Evolutionary conservation across 2,329 filamentous ascomycete species (phyloP).

Genomic region (Zasmidium citrigriseum): DNA sequence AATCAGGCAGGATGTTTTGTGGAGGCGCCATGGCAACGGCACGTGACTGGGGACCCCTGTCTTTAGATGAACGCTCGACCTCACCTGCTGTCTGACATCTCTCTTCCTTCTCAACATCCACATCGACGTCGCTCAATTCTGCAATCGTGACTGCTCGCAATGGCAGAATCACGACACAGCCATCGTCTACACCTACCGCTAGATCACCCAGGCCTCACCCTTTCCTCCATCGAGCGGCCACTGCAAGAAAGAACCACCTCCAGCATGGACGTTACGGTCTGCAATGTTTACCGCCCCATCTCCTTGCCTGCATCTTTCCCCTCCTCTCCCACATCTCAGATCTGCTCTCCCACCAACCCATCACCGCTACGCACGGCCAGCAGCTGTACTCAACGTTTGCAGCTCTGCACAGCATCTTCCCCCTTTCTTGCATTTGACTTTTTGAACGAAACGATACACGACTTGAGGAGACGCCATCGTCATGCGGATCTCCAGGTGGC

Average conservation of each 20-base stretch:
- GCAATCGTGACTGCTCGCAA: not conserved
- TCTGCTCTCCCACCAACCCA: conserved; percentile 1
- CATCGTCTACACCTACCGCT: not conserved
- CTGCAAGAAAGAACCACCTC: not conserved
- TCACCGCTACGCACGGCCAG: not conserved
- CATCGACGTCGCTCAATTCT: not conserved
- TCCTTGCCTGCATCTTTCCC: not conserved
- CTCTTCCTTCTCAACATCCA: not conserved
- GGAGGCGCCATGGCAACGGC: not conserved
- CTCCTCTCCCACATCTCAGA: conserved; percentile 3
- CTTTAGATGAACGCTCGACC: not conserved
- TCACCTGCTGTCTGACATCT: not conserved
- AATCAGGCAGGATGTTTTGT: not conserved
- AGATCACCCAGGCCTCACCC: not conserved
- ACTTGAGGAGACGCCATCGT: not conserved
- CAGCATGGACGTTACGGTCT: not conserved
- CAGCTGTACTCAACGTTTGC: not conserved
- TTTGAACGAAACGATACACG: not conserved
- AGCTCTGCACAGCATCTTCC: not conserved
- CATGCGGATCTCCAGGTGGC: conserved; percentile 3
- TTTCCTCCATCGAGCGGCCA: not conserved
- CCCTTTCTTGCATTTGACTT: not conserved
- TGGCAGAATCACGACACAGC: not conserved
- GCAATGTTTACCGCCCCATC: conserved; percentile 1
- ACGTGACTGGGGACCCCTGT: not conserved